phyloP scores from a whole-genome alignment of 2,329 filamentous ascomycete species.

The Zelopaecilomyces penicillatus region DNA sequence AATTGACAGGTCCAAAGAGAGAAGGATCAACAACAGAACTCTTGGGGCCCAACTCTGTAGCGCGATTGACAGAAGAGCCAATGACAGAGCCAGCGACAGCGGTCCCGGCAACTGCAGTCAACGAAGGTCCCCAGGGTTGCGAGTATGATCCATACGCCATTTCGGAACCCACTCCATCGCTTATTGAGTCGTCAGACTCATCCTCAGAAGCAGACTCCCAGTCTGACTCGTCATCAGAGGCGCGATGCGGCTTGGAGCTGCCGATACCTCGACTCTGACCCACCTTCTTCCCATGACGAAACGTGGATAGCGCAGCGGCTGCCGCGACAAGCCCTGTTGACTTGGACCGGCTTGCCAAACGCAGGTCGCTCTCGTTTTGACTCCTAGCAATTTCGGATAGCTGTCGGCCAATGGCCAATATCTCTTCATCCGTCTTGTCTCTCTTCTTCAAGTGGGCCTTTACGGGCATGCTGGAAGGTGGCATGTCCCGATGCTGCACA shows the following conservation, averaged over 20 bases:
- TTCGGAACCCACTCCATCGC: slow-evolving; percentile 30
- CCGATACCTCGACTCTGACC: slow-evolving; percentile 28
- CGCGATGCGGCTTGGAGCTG: slow-evolving; percentile 31
- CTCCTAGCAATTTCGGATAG: slow-evolving; percentile 44
- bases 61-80: slow-evolving; percentile 9
- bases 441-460: slow-evolving; percentile 9
- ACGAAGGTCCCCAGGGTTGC: slow-evolving; percentile 10
- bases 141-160: slow-evolving; percentile 25
- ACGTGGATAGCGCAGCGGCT: slow-evolving; percentile 32
- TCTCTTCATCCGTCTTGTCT: slow-evolving; percentile 47
- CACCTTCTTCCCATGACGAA: slow-evolving; percentile 30
- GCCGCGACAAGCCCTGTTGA: slow-evolving; percentile 25
- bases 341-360: slow-evolving; percentile 25
- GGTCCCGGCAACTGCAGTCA: slow-evolving; percentile 28
- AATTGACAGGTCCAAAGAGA: slow-evolving; percentile 53
- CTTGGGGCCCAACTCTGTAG: slow-evolving; percentile 22
- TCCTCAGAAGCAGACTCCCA: slow-evolving; percentile 50
- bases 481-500: neutral
- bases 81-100: slow-evolving; percentile 22
- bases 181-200: slow-evolving; percentile 29
- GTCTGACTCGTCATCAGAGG: slow-evolving; percentile 39
- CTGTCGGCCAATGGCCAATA: slow-evolving; percentile 45
- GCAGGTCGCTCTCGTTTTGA: slow-evolving; percentile 42
- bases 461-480: neutral
- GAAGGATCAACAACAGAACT: slow-evolving; percentile 48